Evolutionary conservation across 2,329 filamentous ascomycete genomes (phyloP).

Genomic region (Aspergillus viridinutans): DNA sequence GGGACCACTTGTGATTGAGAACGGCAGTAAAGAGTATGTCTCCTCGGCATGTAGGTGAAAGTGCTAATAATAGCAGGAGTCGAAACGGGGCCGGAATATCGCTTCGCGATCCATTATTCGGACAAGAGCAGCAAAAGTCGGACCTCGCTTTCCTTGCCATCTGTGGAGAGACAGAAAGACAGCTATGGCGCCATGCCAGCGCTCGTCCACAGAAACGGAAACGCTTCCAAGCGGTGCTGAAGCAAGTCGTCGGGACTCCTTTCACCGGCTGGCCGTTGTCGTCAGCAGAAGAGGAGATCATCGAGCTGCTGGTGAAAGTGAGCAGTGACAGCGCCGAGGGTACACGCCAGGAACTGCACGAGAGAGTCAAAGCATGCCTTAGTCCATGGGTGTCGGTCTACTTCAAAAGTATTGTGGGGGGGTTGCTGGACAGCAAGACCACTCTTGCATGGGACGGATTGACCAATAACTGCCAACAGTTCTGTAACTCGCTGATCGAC

Average conservation of each 20-base stretch:
- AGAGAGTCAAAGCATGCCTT: slow-evolving; percentile 23
- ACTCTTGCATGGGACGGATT: slow-evolving; percentile 28
- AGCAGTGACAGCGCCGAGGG: background rate
- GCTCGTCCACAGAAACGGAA: slow-evolving; percentile 14
- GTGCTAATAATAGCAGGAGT: slow-evolving; percentile 4
- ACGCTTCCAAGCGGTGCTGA: slow-evolving; percentile 38
- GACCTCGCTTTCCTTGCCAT: background rate
- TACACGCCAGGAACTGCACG: background rate
- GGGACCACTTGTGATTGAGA: slow-evolving; percentile 41
- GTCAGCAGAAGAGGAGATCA: slow-evolving; percentile 19
- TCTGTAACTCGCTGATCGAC: slow-evolving; percentile 36
- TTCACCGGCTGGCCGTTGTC: slow-evolving; percentile 28
- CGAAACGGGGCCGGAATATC: slow-evolving; percentile 13
- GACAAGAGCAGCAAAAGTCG: background rate
- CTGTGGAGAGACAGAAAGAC: background rate
- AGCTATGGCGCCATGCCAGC: slow-evolving; percentile 7
- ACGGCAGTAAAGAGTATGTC: slow-evolving; percentile 36
- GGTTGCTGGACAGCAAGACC: slow-evolving; percentile 23
- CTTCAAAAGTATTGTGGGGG: slow-evolving; percentile 26
- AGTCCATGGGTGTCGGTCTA: slow-evolving; percentile 23
- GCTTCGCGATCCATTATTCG: slow-evolving; percentile 9
- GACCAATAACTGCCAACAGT: slow-evolving; percentile 37
- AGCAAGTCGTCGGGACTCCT: slow-evolving; percentile 39
- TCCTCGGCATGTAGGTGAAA: background rate
- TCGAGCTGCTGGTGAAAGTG: slow-evolving; percentile 12